phyloP scores from a whole-genome alignment of 2,329 filamentous ascomycete genomes.

The Aurifilum marmelostoma region DNA sequence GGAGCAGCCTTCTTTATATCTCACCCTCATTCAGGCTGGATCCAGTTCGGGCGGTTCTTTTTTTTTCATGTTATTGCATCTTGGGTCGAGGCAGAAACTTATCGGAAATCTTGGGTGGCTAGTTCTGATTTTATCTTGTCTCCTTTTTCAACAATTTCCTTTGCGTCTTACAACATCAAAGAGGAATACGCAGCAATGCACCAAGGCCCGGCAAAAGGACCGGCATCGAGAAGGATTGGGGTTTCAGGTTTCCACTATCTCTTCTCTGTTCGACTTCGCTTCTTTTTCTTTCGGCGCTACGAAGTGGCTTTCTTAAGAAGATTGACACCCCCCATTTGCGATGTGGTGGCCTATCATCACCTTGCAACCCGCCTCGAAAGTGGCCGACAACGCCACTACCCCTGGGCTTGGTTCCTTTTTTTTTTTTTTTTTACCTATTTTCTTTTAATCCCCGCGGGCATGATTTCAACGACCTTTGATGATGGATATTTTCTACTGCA shows the following conservation, averaged over 20 bases:
- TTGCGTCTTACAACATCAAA: slow-evolving; percentile 47
- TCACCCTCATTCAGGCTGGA: slow-evolving; percentile 59
- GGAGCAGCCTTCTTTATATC: slow-evolving; percentile 40
- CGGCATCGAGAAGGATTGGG: slow-evolving; percentile 44
- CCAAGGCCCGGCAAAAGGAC: slow-evolving; percentile 48
- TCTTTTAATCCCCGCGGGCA: slow-evolving; percentile 49
- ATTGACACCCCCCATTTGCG: slow-evolving; percentile 43
- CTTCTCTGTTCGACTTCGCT: slow-evolving; percentile 37
- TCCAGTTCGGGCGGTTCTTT: slow-evolving; percentile 51
- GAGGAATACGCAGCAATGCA: slow-evolving; percentile 69
- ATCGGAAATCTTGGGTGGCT: slow-evolving; percentile 52
- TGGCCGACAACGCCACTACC: slow-evolving; percentile 35
- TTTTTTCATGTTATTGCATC: slow-evolving; percentile 58
- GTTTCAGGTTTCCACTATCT: slow-evolving; percentile 33
- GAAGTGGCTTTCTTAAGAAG: slow-evolving; percentile 46
- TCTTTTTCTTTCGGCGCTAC: slow-evolving; percentile 39
- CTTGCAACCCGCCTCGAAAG: slow-evolving; percentile 45
- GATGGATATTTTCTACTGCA: slow-evolving; percentile 39
- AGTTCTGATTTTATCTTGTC: slow-evolving; percentile 37
- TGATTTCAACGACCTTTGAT: slow-evolving; percentile 51
- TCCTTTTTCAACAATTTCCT: slow-evolving; percentile 28
- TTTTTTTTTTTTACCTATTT: slow-evolving; percentile 42
- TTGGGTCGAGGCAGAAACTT: slow-evolving; percentile 48
- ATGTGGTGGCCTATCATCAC: slow-evolving; percentile 34
- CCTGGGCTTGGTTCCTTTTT: slow-evolving; percentile 38